Evolutionary conservation across 2,329 filamentous ascomycete genomes (phyloP).

Genomic region (Aspergillus uvarum): DNA sequence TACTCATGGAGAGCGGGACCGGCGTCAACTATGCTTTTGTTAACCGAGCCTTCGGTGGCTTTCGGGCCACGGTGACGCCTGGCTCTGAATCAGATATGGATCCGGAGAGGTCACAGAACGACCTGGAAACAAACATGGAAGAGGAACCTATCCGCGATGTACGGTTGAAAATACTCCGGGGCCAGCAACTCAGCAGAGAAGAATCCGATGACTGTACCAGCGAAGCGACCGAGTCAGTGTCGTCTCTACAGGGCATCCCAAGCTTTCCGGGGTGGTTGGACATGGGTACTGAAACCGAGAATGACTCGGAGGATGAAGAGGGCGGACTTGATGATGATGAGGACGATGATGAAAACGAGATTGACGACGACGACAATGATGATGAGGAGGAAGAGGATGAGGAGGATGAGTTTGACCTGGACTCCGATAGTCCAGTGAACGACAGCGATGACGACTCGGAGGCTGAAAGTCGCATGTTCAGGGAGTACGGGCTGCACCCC

Average conservation of each 20-base stretch:
- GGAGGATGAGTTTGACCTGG: slow-evolving; percentile 5
- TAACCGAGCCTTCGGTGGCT: slow-evolving; percentile 62
- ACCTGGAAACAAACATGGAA: slow-evolving; percentile 49
- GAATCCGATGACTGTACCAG: slow-evolving; percentile 2
- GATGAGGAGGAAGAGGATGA: slow-evolving; percentile 4
- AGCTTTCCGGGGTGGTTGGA: not conserved
- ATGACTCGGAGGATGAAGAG: slow-evolving; percentile 31
- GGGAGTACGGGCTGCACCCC: slow-evolving; percentile 51
- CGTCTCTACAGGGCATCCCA: not conserved
- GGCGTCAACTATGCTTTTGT: slow-evolving; percentile 58
- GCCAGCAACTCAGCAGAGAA: not conserved
- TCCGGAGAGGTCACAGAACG: slow-evolving; percentile 49
- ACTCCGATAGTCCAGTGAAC: slow-evolving; percentile 5
- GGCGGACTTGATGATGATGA: slow-evolving; percentile 27
- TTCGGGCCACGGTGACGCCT: slow-evolving; percentile 47
- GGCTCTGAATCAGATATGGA: slow-evolving; percentile 37
- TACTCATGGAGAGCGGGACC: slow-evolving; percentile 58
- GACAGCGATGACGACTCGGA: slow-evolving; percentile 27
- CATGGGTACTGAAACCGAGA: slow-evolving; percentile 23
- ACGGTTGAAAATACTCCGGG: slow-evolving; percentile 8
- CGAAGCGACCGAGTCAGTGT: slow-evolving; percentile 21
- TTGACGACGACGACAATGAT: slow-evolving; percentile 7
- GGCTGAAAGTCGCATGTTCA: slow-evolving; percentile 43
- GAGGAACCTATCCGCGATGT: slow-evolving; percentile 42
- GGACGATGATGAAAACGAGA: slow-evolving; percentile 31